Conservation (phyloP, 2,329 filamentous ascomycete genomes). For the Fusarium pseudocircinatum region DNA sequence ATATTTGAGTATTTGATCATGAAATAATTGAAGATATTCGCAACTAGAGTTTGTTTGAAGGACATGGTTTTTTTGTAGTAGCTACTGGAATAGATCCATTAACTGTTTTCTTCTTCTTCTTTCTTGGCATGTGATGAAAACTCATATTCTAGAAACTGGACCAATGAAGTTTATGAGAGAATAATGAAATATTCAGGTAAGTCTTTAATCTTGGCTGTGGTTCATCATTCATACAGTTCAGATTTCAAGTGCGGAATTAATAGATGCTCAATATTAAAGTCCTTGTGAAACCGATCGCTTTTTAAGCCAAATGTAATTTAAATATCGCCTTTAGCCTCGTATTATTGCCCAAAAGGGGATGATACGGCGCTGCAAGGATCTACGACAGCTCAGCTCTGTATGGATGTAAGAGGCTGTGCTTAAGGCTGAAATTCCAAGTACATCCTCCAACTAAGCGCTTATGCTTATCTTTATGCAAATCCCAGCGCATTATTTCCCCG, state of each 20-base stretch:
- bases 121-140: too few relatives aligned
- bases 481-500: background rate
- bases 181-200: background rate
- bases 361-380: background rate
- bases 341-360: background rate
- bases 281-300: background rate
- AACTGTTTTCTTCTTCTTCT: too few relatives aligned
- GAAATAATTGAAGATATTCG: background rate
- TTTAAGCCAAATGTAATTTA: background rate
- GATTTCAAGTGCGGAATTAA: background rate
- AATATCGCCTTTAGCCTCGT: background rate
- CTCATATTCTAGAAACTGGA: fast-evolving
- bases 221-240: background rate
- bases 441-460: background rate
- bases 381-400: background rate
- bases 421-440: background rate
- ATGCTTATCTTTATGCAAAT: background rate
- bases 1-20: background rate
- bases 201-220: background rate
- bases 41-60: background rate
- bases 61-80: background rate
- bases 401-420: conserved; percentile 9
- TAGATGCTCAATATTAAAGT: background rate
- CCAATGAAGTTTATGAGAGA: background rate
- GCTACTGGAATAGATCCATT: background rate